Conservation (phyloP, 305 asterid genomes). For the Fraxinus nigra region DNA sequence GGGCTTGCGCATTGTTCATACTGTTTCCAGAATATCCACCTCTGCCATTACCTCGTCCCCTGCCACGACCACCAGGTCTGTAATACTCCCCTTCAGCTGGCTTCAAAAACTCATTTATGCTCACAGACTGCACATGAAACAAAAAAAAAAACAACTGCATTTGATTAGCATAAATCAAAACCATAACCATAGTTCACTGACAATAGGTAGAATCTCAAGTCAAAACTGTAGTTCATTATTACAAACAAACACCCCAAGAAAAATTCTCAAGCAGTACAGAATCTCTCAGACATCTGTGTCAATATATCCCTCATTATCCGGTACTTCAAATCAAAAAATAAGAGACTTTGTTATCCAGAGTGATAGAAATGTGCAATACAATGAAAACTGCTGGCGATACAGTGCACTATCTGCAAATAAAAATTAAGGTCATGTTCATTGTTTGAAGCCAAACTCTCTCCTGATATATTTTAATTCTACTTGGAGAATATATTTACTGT, state of each 20-base stretch:
- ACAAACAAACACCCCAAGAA: neutral
- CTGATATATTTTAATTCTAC: neutral
- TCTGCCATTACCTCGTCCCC: conserved; percentile 59
- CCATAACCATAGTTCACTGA: neutral
- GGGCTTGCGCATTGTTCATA: conserved; percentile 36
- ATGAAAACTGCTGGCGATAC: neutral
- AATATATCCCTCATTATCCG: neutral
- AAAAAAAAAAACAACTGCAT: neutral
- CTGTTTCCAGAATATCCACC: conserved; percentile 42
- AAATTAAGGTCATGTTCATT: neutral
- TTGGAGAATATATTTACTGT: neutral
- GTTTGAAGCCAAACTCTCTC: neutral
- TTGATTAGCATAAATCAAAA: neutral
- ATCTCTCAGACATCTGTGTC: neutral
- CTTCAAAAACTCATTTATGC: conserved; percentile 67
- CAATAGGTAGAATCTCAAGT: neutral
- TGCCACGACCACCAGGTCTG: conserved; percentile 55
- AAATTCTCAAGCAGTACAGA: neutral
- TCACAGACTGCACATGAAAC: conserved; percentile 41
- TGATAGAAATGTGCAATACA: neutral
- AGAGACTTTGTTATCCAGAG: neutral
- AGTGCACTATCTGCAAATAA: neutral
- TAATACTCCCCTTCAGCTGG: conserved; percentile 64
- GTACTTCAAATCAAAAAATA: neutral
- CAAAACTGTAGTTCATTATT: neutral